Conservation (phyloP, 2,329 filamentous ascomycete genomes). For the Epichloe amarillans region DNA sequence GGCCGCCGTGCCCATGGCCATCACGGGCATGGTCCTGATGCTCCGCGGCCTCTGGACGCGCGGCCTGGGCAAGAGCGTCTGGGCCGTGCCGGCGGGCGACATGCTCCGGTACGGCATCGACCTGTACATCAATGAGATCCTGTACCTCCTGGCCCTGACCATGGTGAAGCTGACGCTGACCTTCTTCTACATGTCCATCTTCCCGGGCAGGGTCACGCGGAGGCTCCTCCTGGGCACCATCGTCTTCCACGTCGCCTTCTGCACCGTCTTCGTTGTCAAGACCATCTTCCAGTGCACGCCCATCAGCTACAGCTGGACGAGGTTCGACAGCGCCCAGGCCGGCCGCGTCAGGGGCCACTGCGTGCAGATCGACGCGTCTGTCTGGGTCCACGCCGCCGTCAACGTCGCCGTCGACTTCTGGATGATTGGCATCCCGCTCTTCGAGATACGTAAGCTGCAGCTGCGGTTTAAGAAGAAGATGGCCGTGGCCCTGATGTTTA, state of each 20-base stretch:
- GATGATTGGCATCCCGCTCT: conserved; percentile 6
- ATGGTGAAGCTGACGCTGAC: conserved; percentile 3
- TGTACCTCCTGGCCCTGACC: conserved; percentile 4
- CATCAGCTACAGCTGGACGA: not conserved
- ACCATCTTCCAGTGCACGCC: conserved; percentile 4
- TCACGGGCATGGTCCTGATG: not conserved
- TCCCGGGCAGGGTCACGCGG: not conserved
- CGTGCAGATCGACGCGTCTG: conserved; percentile 3
- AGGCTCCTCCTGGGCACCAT: conserved; percentile 1
- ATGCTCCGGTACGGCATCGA: not conserved
- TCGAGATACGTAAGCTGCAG: conserved; percentile 3
- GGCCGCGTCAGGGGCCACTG: not conserved
- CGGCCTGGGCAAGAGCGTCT: not conserved
- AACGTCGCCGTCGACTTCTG: conserved; percentile 5
- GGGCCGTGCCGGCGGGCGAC: not conserved
- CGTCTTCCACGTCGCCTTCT: not conserved
- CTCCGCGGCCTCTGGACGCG: not conserved
- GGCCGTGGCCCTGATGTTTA: conserved; percentile 4
- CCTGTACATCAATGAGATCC: not conserved
- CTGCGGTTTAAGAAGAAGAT: conserved; percentile 6
- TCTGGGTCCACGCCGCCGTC: conserved; percentile 3
- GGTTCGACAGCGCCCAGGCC: too few relatives aligned
- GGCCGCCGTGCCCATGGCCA: not conserved
- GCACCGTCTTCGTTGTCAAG: not conserved
- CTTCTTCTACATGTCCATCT: conserved; percentile 5